These are phyloP conservation scores for Akanthomyces uredinophilus DNA, from an alignment of 2,329 filamentous ascomycete species.

Conservation along the genomic window DNA sequence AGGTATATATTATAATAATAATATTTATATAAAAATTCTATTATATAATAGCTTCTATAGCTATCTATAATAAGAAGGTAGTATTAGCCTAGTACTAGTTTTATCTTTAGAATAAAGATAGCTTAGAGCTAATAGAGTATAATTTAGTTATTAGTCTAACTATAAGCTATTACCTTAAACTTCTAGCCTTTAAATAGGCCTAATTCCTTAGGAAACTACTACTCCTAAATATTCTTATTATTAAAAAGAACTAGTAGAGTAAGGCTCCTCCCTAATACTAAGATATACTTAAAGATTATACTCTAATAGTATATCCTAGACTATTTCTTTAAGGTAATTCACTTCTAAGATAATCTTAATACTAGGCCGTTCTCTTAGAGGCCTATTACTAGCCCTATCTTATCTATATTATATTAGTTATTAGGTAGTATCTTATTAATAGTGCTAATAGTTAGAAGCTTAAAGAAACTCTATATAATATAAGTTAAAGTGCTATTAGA, in stretches of 20 bases:
- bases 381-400: not conserved
- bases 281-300: constrained; percentile 6
- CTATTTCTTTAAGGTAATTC: not conserved
- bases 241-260: constrained; percentile 2
- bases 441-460: not conserved
- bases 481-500: no score
- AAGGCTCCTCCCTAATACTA: not conserved
- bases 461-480: not conserved
- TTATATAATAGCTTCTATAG: no score
- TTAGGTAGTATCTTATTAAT: not conserved
- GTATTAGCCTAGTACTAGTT: no score
- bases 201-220: constrained; percentile 6
- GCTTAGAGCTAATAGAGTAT: no score
- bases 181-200: no score
- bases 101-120: no score
- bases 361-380: not conserved
- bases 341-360: not conserved
- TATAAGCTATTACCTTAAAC: no score
- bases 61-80: no score
- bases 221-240: not conserved
- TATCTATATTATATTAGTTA: constrained; percentile 10
- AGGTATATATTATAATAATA: no score
- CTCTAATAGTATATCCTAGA: constrained; percentile 1
- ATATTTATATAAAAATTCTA: no score
- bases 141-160: no score